Conservation (phyloP, 2,329 filamentous ascomycete genomes). For the Hypoxylon sp. region DNA sequence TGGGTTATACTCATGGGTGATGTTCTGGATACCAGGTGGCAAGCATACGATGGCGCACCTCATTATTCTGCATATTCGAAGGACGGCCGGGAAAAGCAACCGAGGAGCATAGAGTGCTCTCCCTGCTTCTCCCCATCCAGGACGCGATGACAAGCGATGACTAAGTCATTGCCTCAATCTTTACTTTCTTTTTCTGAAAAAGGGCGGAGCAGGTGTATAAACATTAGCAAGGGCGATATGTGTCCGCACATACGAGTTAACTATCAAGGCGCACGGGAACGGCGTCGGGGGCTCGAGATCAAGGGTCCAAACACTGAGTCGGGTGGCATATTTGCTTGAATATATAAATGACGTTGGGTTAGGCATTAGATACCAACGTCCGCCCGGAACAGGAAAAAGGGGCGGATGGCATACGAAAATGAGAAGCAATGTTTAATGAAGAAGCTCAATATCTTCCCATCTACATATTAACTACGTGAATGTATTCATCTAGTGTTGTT, state of each 20-base stretch:
- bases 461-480: conserved; percentile 5
- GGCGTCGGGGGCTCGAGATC: conserved; percentile 23
- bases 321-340: conserved; percentile 41
- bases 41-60: conserved; percentile 54
- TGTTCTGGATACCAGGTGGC: conserved; percentile 51
- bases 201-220: conserved; percentile 32
- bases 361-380: conserved; percentile 52
- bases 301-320: conserved; percentile 24
- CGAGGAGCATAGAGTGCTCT: conserved; percentile 32
- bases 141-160: conserved; percentile 18
- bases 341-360: conserved; percentile 44
- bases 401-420: conserved; percentile 52
- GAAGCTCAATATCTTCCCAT: conserved; percentile 13
- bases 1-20: conserved; percentile 36
- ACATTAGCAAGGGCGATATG: conserved; percentile 25
- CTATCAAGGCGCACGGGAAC: conserved; percentile 33
- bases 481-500: not conserved
- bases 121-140: conserved; percentile 26
- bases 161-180: conserved; percentile 14
- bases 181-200: conserved; percentile 33
- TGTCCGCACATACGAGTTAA: conserved; percentile 31
- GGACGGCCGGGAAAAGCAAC: conserved; percentile 46
- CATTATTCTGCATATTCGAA: conserved; percentile 46
- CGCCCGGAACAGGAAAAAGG: conserved; percentile 40
- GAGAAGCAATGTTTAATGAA: conserved; percentile 51